Evolutionary conservation across 257 asterid species (phyloP), one percentile per base, ranked within the genome.

Genomic region (Nemophila menziesii): DNA sequence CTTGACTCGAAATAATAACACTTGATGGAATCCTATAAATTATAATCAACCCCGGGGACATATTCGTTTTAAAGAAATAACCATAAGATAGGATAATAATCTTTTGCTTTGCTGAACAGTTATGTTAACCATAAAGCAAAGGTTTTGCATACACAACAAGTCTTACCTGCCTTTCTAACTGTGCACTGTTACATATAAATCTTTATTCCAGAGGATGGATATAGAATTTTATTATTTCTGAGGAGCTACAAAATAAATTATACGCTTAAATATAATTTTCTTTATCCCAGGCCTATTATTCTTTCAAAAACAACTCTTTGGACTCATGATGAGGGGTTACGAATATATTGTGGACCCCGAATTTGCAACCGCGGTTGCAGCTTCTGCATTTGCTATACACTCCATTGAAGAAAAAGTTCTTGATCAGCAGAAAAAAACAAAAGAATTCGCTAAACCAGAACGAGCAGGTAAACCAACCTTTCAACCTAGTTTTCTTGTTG

Each of bases 341-440:
- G 64, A 65, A 44, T 80, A 64, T 5, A 45, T 54, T 1, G 70
- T 61, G 8, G 80, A 70, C 21, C 39, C 26, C 22, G 72, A 64
- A 14, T 66, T 67, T 52, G 81, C 78, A 17, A 48, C 75, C 5
- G 80, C 85, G 36, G 20, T 81, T 48, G 82, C 93, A 46, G 92
- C 93, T 49, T 63, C 86, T 16, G 83, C 83, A 8, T 36, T 64
- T 50, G 86, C 84, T 33, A 66, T 78, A 59, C 64, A 67, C 64
- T 55, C 68, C 56, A 48, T 66, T 24, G 72, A 55, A 33, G 74
- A 62, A 54, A 11, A 21, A 45, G 15, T 20, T 33, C 34, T 60
- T 15, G 29, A 43, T 33, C 4, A 45, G 55, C 64, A 20, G 16
- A 50, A 34, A 52, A 65, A 60, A 41, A 64, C 48, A 51, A 62